A percentile compares a stretch with the other conserved stretches of the same genome.
These are phyloP conservation scores for Fusarium chaquense DNA, from an alignment of 2,329 filamentous ascomycete genomes.

Conservation along the genomic window DNA sequence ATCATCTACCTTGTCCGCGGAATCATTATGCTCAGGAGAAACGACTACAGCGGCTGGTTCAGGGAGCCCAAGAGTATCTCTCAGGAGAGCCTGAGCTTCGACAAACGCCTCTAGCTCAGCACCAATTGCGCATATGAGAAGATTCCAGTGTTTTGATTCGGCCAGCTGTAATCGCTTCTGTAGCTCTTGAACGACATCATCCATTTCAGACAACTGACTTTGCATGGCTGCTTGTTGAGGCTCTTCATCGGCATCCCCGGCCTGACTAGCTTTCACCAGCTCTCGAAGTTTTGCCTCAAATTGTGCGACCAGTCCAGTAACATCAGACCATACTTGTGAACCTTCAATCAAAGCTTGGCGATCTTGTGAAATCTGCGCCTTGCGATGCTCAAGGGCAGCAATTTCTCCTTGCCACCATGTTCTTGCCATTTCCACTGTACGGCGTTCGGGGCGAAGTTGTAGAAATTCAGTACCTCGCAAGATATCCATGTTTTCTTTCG, in stretches of 20 bases:
- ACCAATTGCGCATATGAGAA: slow-evolving; percentile 80
- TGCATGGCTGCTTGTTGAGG: slow-evolving; percentile 56
- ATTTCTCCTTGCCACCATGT: slow-evolving; percentile 78
- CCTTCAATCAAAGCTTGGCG: slow-evolving; percentile 75
- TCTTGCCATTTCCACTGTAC: slow-evolving; percentile 77
- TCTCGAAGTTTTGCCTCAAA: slow-evolving; percentile 75
- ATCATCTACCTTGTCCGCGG: slow-evolving; percentile 2
- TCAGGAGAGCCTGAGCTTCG: slow-evolving; percentile 70
- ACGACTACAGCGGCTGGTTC: slow-evolving; percentile 15
- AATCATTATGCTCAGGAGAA: background rate
- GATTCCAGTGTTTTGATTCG: slow-evolving; percentile 75
- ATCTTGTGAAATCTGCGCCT: slow-evolving; percentile 69
- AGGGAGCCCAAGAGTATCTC: slow-evolving; percentile 29
- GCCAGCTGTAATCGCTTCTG: slow-evolving; percentile 66
- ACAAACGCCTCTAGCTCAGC: slow-evolving; percentile 77
- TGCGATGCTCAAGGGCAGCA: slow-evolving; percentile 65
- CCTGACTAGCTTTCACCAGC: slow-evolving; percentile 59
- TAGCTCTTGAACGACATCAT: slow-evolving; percentile 66
- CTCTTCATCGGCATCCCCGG: slow-evolving; percentile 50
- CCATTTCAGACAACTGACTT: slow-evolving; percentile 67
- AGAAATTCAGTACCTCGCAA: slow-evolving; percentile 66
- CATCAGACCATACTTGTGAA: slow-evolving; percentile 73
- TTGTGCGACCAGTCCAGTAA: slow-evolving; percentile 67
- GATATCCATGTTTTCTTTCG: slow-evolving; percentile 42
- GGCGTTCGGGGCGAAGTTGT: slow-evolving; percentile 70